Evolutionary conservation across 1,284 basidiomycete genomes (phyloP).

Genomic region (Ustilago loliicola): DNA sequence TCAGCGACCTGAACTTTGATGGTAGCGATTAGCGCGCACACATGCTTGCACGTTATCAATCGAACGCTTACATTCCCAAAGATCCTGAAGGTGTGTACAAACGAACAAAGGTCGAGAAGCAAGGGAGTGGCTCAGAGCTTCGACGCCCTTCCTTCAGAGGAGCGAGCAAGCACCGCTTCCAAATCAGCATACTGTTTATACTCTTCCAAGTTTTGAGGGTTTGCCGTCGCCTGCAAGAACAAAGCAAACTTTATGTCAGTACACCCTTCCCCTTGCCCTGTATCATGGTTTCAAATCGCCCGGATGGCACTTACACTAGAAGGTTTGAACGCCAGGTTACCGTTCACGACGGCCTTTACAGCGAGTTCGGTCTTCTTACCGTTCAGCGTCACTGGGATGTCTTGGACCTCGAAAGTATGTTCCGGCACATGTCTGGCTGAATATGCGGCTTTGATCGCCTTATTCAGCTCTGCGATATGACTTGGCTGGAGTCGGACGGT

Average conservation of each 20-base stretch:
- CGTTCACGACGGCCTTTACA: constrained; percentile 61
- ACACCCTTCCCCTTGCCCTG: neutral
- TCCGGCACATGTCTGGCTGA: constrained; percentile 66
- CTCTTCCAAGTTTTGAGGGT: constrained; percentile 45
- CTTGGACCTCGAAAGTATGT: constrained; percentile 59
- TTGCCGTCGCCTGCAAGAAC: constrained; percentile 41
- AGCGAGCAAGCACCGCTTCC: constrained; percentile 33
- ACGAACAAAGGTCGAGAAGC: neutral
- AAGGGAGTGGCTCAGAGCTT: constrained; percentile 25
- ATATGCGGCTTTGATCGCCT: constrained; percentile 55
- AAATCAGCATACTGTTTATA: constrained; percentile 53
- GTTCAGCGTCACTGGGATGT: constrained; percentile 57
- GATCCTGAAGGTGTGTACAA: neutral
- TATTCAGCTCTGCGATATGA: constrained; percentile 56
- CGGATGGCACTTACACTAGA: constrained; percentile 32
- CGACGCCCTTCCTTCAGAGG: constrained; percentile 5
- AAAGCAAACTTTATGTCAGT: neutral
- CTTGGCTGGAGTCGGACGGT: constrained; percentile 20
- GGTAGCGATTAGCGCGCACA: no score
- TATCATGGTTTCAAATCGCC: neutral
- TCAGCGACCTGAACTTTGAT: no score
- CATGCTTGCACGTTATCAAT: neutral
- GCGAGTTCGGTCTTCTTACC: constrained; percentile 65
- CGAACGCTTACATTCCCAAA: constrained; percentile 1
- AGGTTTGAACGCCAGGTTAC: constrained; percentile 43